phyloP scores from a whole-genome alignment of 768 basidiomycete genomes.

The Russula sp. region DNA sequence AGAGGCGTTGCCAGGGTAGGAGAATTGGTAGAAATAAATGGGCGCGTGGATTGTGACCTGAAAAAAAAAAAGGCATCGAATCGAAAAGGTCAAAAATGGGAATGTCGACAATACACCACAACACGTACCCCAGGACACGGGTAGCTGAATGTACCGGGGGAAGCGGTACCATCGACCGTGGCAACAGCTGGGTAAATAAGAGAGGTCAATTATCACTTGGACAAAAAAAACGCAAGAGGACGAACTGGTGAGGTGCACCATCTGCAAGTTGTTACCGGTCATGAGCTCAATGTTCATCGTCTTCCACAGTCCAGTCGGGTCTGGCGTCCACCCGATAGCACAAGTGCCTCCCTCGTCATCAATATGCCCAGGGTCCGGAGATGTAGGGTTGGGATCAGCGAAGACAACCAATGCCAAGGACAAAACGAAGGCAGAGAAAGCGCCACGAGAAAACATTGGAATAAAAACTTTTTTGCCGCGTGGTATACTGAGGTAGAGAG shows the following conservation, averaged over 20 bases:
- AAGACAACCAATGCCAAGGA: slow-evolving; percentile 35
- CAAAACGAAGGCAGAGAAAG: slow-evolving; percentile 25
- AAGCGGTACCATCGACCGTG: slow-evolving; percentile 60
- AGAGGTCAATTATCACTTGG: slow-evolving; percentile 11
- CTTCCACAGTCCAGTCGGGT: slow-evolving; percentile 61
- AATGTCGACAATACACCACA: background rate
- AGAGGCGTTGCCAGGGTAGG: slow-evolving; percentile 40
- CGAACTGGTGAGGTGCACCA: slow-evolving; percentile 67
- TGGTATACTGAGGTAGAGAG: background rate
- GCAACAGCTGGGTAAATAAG: slow-evolving; percentile 57
- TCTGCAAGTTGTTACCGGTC: slow-evolving; percentile 69
- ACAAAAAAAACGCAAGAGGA: slow-evolving; percentile 17
- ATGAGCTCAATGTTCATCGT: slow-evolving; percentile 74
- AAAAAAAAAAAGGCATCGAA: slow-evolving; percentile 4
- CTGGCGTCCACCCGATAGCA: slow-evolving; percentile 55
- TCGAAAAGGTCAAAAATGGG: background rate
- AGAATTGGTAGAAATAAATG: slow-evolving; percentile 83
- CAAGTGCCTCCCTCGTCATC: slow-evolving; percentile 60
- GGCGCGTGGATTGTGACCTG: slow-evolving; percentile 62
- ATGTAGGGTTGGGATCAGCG: slow-evolving; percentile 58
- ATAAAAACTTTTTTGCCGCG: background rate
- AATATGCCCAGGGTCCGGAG: slow-evolving; percentile 56
- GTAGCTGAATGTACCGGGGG: slow-evolving; percentile 48
- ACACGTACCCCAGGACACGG: slow-evolving; percentile 62
- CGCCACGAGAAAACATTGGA: slow-evolving; percentile 21